phyloP scores from a whole-genome alignment of 345 rosid species.

The Durio zibethinus region DNA sequence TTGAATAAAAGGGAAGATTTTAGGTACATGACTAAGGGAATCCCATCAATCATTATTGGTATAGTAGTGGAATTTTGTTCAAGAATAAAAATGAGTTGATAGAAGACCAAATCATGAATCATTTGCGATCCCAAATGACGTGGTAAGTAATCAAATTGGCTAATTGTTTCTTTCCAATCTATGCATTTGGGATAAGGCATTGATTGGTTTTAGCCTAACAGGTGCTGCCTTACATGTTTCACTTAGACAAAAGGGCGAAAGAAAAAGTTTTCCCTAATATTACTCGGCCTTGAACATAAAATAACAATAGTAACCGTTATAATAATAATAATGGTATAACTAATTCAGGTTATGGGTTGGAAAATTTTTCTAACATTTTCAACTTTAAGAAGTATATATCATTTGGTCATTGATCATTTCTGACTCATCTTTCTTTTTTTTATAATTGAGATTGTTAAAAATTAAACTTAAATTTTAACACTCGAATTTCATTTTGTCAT shows the following conservation, averaged over 20 bases:
- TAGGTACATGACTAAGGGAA: background rate
- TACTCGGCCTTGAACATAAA: no score
- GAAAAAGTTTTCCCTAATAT: no score
- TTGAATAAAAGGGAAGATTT: background rate
- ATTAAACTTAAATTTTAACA: no score
- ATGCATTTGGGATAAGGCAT: background rate
- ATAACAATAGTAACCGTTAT: no score
- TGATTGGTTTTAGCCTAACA: background rate
- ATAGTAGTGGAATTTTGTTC: background rate
- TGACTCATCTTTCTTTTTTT: no score
- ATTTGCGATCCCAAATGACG: background rate
- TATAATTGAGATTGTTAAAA: no score
- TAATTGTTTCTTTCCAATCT: background rate
- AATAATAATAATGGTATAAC: no score
- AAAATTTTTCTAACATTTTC: no score
- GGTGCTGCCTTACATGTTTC: background rate
- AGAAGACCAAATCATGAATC: background rate
- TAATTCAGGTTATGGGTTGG: no score
- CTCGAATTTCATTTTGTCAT: no score
- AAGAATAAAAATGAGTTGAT: constrained; percentile 6
- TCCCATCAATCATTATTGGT: background rate
- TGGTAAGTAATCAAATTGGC: background rate
- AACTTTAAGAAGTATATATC: no score
- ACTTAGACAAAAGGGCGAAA: background rate
- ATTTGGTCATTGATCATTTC: no score